Base-by-base conservation (phyloP, 2,329 filamentous ascomycete species). In the Apiospora koreana region DNA sequence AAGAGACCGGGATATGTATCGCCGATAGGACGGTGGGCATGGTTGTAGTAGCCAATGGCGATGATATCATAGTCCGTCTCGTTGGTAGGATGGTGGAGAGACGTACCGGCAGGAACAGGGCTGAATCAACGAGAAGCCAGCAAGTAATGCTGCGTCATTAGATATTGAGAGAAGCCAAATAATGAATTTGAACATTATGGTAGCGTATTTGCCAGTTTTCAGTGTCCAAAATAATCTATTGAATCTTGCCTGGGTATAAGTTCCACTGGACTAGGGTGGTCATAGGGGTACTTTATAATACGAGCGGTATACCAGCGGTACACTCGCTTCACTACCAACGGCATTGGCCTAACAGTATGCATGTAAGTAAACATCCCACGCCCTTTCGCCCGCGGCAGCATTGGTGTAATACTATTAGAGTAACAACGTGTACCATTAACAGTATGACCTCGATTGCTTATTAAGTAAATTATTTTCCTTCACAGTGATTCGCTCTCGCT, bases 401-500 rank as follows among this genome's bases (percentile, higher is more conserved):
- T n/a, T n/a, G n/a, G n/a, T n/a, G n/a, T n/a, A n/a, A n/a, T n/a
- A n/a, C n/a, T n/a, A n/a, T n/a, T n/a, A n/a, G n/a, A n/a, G n/a
- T n/a, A n/a, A n/a, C n/a, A n/a, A n/a, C n/a, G n/a, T n/a, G n/a
- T n/a, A n/a, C n/a, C n/a, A n/a, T n/a, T n/a, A n/a, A n/a, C n/a
- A n/a, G n/a, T n/a, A n/a, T n/a, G n/a, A n/a, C n/a, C n/a, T n/a
- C n/a, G n/a, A n/a, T n/a, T n/a, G n/a, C n/a, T n/a, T n/a, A n/a
- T n/a, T n/a, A n/a, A n/a, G n/a, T n/a, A n/a, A n/a, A n/a, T 18
- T 18, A 28, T 28, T 58, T 58, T 10, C 8, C 14, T 43, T 73
- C 70, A 76, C 41, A 72, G 73, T 21, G 75, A 76, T 68, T 86
- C 86, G 28, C 86, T 89, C 74, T 85, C 85, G 77, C 92, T 91